Conservation (phyloP, 2,329 filamentous ascomycete genomes). For the Chrysoporthe deuterocubensis region DNA sequence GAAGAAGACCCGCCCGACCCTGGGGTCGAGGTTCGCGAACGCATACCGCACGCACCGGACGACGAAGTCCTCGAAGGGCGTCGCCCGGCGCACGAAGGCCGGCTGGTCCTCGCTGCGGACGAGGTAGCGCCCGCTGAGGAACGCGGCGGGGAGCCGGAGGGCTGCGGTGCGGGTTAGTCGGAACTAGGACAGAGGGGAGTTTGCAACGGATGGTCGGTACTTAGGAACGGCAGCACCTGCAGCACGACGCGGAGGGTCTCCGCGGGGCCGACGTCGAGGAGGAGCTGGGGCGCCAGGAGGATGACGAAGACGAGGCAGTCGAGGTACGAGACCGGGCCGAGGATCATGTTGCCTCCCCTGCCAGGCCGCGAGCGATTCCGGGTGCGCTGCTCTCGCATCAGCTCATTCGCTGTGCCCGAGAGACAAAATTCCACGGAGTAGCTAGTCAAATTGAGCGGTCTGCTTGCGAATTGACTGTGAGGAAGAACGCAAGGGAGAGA, state of each 20-base stretch:
- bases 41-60: slow-evolving; percentile 79
- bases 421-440: background rate
- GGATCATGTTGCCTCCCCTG: slow-evolving; percentile 61
- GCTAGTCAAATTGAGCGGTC: no score
- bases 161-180: slow-evolving; percentile 43
- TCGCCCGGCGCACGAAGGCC: slow-evolving; percentile 71
- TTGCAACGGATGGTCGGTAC: slow-evolving; percentile 49
- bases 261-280: slow-evolving; percentile 68
- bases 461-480: no score
- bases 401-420: background rate
- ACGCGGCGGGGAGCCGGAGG: slow-evolving; percentile 59
- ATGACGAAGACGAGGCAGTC: slow-evolving; percentile 76
- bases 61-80: slow-evolving; percentile 76
- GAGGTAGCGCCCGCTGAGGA: slow-evolving; percentile 63
- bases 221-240: slow-evolving; percentile 69
- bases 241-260: slow-evolving; percentile 61
- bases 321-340: slow-evolving; percentile 73
- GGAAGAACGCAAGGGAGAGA: background rate
- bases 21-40: slow-evolving; percentile 71
- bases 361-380: background rate
- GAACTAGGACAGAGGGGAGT: no score
- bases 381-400: background rate
- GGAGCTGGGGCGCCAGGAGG: slow-evolving; percentile 72
- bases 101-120: slow-evolving; percentile 48
- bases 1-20: slow-evolving; percentile 76